phyloP scores from a whole-genome alignment of 140 eudicot genomes.

The Cichorium intybus region DNA sequence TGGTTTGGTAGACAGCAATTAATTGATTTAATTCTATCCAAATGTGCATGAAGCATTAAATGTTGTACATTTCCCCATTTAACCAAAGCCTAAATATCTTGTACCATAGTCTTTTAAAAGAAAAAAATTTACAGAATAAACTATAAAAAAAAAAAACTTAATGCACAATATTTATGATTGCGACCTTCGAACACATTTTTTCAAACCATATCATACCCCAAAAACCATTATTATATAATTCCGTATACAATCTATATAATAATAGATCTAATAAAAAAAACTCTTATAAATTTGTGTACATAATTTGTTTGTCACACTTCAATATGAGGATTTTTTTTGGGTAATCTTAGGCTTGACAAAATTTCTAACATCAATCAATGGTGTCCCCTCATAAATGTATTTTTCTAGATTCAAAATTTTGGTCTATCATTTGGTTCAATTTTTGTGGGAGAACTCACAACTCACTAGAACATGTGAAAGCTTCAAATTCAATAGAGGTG shows the following conservation, averaged over 20 bases:
- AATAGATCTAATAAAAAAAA: too few relatives aligned
- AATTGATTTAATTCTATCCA: constrained; percentile 11
- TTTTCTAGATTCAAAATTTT: background rate
- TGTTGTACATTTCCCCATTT: constrained; percentile 3
- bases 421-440: constrained; percentile 2
- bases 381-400: background rate
- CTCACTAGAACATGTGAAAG: constrained; percentile 37
- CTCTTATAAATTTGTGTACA: background rate
- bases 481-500: constrained; percentile 23
- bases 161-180: too few relatives aligned
- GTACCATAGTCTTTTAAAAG: background rate
- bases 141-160: too few relatives aligned
- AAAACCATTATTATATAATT: too few relatives aligned
- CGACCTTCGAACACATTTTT: too few relatives aligned
- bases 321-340: background rate
- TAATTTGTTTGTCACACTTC: background rate
- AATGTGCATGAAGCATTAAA: background rate
- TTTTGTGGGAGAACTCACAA: constrained; percentile 11
- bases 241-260: background rate
- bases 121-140: too few relatives aligned
- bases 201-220: too few relatives aligned
- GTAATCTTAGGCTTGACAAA: background rate
- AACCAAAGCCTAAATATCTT: constrained; percentile 1
- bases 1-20: constrained; percentile 6
- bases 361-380: background rate